These are phyloP conservation scores for Phaeosphaeriaceae sp. DNA, from an alignment of 2,329 filamentous ascomycete species.

Conservation along the genomic window DNA sequence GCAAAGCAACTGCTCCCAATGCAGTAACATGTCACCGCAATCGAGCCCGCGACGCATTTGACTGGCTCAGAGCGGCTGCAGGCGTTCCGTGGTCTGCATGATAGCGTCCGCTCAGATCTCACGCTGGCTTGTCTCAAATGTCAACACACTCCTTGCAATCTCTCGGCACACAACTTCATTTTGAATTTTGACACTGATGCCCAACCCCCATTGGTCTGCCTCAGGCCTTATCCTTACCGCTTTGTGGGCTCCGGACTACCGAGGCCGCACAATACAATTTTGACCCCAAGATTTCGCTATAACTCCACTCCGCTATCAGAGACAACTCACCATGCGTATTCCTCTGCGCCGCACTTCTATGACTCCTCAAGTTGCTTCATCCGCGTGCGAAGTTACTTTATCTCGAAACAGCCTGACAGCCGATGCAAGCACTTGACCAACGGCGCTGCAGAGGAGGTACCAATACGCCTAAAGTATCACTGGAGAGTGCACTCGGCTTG, in stretches of 20 bases:
- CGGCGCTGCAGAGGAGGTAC: neutral
- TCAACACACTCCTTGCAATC: constrained; percentile 39
- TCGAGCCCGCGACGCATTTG: constrained; percentile 19
- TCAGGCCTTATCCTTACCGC: constrained; percentile 27
- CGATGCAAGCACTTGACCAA: constrained; percentile 1
- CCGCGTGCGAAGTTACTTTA: constrained; percentile 27
- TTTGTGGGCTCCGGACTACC: constrained; percentile 29
- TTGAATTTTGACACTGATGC: constrained; percentile 38
- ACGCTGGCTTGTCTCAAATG: constrained; percentile 34
- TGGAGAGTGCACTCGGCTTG: constrained; percentile 7
- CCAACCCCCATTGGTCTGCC: constrained; percentile 35
- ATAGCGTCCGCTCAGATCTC: constrained; percentile 30
- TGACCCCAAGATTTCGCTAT: constrained; percentile 28
- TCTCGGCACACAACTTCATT: constrained; percentile 45
- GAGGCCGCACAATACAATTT: constrained; percentile 39
- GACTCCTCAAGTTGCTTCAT: constrained; percentile 40
- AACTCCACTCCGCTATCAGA: constrained; percentile 37
- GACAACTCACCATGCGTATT: constrained; percentile 48
- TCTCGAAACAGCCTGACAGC: constrained; percentile 2
- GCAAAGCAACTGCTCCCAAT: constrained; percentile 29
- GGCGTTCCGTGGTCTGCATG: constrained; percentile 40
- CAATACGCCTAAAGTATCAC: constrained; percentile 2
- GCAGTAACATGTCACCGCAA: constrained; percentile 37
- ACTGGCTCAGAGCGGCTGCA: constrained; percentile 42
- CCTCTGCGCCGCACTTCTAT: constrained; percentile 33